phyloP scores from a whole-genome alignment of 371 early-diverging fungal species.

The Apophysomyces elegans region DNA sequence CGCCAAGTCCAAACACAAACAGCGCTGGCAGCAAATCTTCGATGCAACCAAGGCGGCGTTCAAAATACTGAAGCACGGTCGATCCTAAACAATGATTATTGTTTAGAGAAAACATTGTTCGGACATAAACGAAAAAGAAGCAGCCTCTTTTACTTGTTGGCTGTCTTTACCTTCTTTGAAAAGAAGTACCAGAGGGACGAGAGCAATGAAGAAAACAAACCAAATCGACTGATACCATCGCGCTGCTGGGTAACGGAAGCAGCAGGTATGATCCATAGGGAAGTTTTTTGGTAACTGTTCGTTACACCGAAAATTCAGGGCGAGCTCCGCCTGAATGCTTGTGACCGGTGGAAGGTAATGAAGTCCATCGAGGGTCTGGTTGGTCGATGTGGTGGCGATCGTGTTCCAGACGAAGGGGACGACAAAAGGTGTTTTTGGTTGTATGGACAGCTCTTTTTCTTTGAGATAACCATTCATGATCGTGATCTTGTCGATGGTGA shows the following conservation, averaged over 20 bases:
- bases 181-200: conserved; percentile 52
- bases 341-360: conserved; percentile 57
- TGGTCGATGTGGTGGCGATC: conserved; percentile 41
- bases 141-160: not conserved
- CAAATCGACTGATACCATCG: conserved; percentile 50
- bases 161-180: conserved; percentile 14
- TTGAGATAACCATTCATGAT: conserved; percentile 62
- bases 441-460: conserved; percentile 15
- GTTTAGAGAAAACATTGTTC: too few relatives aligned
- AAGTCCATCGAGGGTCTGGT: conserved; percentile 64
- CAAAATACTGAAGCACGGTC: not conserved
- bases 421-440: conserved; percentile 35
- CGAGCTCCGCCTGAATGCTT: conserved; percentile 52
- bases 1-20: conserved; percentile 48
- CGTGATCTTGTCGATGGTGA: conserved; percentile 50
- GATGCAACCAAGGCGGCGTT: not conserved
- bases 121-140: too few relatives aligned
- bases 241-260: conserved; percentile 63
- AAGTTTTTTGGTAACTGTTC: conserved; percentile 43
- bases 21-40: conserved; percentile 31
- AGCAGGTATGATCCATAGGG: conserved; percentile 64
- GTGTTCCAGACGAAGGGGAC: conserved; percentile 60
- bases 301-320: conserved; percentile 71
- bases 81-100: not conserved
- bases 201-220: conserved; percentile 50